Evolutionary conservation across 192 early-diverging fungal genomes (phyloP).

Genomic region (Backusella luteola): DNA sequence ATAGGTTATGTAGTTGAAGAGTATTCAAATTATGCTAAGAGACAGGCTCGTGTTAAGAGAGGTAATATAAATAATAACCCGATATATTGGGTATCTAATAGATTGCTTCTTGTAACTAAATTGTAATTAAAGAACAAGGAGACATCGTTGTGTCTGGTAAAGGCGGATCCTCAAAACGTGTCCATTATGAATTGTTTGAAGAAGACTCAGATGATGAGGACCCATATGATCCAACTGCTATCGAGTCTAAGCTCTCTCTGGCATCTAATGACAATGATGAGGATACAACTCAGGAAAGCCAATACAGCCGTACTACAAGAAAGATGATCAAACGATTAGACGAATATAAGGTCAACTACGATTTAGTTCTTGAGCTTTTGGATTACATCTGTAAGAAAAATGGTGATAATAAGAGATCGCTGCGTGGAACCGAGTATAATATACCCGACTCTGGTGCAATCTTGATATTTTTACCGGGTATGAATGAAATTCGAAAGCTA

Average conservation of each 20-base stretch:
- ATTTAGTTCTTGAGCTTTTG: constrained; percentile 48
- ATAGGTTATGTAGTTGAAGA: constrained; percentile 50
- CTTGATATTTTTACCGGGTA: constrained; percentile 69
- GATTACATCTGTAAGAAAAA: constrained; percentile 40
- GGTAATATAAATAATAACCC: neutral
- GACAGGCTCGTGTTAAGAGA: constrained; percentile 8
- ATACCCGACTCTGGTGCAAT: constrained; percentile 62
- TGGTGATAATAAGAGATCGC: constrained; percentile 18
- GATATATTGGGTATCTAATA: neutral
- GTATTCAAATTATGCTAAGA: constrained; percentile 39
- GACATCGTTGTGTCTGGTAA: constrained; percentile 26
- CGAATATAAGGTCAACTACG: constrained; percentile 52
- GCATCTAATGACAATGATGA: neutral
- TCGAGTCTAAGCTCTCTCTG: constrained; percentile 12
- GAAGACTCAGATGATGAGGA: constrained; percentile 32
- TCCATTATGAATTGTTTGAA: constrained; percentile 35
- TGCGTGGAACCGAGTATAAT: constrained; percentile 33
- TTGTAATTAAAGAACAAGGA: constrained; percentile 4
- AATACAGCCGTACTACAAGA: constrained; percentile 24
- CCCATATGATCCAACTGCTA: constrained; percentile 14
- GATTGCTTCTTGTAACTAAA: neutral
- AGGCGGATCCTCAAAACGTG: constrained; percentile 37
- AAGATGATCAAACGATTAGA: constrained; percentile 53
- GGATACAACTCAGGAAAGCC: neutral
- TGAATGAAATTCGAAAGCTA: constrained; percentile 68